Percentiles rank a stretch among this genome's conserved stretches.
These are phyloP conservation scores for Plasmodium gonderi DNA, from an alignment of 169 alveolate genomes.

Conservation along the genomic window DNA sequence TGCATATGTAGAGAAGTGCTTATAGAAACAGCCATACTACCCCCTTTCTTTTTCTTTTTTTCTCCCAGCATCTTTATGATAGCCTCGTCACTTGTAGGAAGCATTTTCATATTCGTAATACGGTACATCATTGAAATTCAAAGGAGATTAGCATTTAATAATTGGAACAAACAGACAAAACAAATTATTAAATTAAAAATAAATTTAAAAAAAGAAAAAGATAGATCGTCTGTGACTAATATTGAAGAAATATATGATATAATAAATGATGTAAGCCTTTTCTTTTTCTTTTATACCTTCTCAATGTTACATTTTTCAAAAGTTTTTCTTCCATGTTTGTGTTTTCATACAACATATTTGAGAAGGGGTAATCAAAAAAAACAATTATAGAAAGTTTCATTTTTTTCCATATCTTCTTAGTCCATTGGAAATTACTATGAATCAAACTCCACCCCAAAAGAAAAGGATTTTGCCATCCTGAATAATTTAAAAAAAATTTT, in stretches of 20 bases:
- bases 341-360: too few species aligned
- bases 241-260: conserved; percentile 63
- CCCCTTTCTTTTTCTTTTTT: conserved; percentile 1
- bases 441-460: background rate
- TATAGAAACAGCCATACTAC: background rate
- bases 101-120: conserved; percentile 58
- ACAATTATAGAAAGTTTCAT: background rate
- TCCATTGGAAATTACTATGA: conserved; percentile 23
- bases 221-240: conserved; percentile 39
- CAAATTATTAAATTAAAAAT: conserved; percentile 48
- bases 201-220: conserved; percentile 48
- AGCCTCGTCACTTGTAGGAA: conserved; percentile 58
- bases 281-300: background rate
- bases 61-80: conserved; percentile 59
- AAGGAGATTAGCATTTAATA: conserved; percentile 68
- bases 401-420: background rate
- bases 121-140: conserved; percentile 72
- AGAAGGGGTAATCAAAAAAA: background rate
- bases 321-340: background rate
- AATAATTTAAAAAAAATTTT: conserved; percentile 67
- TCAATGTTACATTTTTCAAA: background rate
- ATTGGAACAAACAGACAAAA: conserved; percentile 68
- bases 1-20: background rate
- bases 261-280: conserved; percentile 49
- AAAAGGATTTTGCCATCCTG: conserved; percentile 10